phyloP scores from a whole-genome alignment of 2,329 filamentous ascomycete genomes.

The Chaetomium olivaceum region DNA sequence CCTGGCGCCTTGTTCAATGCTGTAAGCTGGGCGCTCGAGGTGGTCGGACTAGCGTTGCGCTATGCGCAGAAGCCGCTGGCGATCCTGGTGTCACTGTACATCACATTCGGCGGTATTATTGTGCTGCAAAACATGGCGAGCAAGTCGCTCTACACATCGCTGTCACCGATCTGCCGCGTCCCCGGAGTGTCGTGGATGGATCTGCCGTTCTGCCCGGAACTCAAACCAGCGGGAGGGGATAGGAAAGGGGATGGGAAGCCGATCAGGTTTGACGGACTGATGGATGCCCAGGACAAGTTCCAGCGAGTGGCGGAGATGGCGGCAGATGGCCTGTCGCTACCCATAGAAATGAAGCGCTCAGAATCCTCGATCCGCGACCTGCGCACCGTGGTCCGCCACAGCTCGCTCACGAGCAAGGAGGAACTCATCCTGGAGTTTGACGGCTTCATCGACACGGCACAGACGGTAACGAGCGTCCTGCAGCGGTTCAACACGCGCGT shows the following conservation, averaged over 20 bases:
- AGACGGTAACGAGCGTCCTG: conserved; percentile 64
- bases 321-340: conserved; percentile 65
- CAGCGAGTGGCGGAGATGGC: conserved; percentile 72
- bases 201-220: conserved; percentile 62
- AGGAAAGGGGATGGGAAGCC: conserved; percentile 34
- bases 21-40: conserved; percentile 53
- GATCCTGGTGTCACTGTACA: conserved; percentile 60
- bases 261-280: conserved; percentile 72
- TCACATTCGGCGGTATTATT: conserved; percentile 59
- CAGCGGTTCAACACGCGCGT: conserved; percentile 76
- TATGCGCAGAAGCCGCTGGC: conserved; percentile 66
- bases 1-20: conserved; percentile 44
- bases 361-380: conserved; percentile 75
- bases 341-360: conserved; percentile 76
- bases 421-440: conserved; percentile 76
- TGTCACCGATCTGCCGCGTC: conserved; percentile 70
- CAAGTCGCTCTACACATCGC: conserved; percentile 58
- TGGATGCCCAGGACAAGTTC: conserved; percentile 73
- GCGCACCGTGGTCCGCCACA: conserved; percentile 69
- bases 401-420: conserved; percentile 64
- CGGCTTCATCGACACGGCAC: conserved; percentile 70
- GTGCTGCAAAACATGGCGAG: conserved; percentile 64
- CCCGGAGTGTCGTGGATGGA: conserved; percentile 63
- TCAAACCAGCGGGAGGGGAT: conserved; percentile 21
- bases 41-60: conserved; percentile 60